Conservation (phyloP, 2,329 filamentous ascomycete genomes). For the Colletotrichum falcatum region DNA sequence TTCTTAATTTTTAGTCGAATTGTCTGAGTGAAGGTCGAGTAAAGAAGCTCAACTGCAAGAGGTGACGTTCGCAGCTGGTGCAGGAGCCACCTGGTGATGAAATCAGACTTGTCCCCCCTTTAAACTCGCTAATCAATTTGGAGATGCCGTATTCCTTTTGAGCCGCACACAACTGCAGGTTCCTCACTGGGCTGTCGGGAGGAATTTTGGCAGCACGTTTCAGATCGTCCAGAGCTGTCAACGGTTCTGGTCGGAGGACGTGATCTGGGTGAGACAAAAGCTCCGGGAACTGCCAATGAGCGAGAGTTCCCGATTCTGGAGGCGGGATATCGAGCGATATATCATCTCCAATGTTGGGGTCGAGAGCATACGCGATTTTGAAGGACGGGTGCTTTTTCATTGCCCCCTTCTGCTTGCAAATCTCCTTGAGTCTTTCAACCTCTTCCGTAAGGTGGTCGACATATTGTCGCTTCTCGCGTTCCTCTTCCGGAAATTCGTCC, state of each 20-base stretch:
- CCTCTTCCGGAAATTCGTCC: conserved; percentile 54
- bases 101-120: conserved; percentile 57
- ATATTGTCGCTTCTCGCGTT: conserved; percentile 49
- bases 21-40: conserved; percentile 52
- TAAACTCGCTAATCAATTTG: conserved; percentile 53
- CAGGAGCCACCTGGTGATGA: conserved; percentile 65
- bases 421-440: conserved; percentile 51
- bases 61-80: conserved; percentile 62
- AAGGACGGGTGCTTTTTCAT: conserved; percentile 58
- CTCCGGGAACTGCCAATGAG: conserved; percentile 57
- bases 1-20: conserved; percentile 50
- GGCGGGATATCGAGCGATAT: conserved; percentile 53
- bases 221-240: conserved; percentile 57
- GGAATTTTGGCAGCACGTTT: conserved; percentile 54
- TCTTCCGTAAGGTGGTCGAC: conserved; percentile 51
- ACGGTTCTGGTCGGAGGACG: conserved; percentile 53
- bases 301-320: conserved; percentile 48
- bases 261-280: conserved; percentile 64
- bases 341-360: conserved; percentile 55
- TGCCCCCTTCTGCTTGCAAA: conserved; percentile 56
- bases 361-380: conserved; percentile 54
- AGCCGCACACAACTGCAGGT: conserved; percentile 53
- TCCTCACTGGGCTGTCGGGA: conserved; percentile 50
- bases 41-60: conserved; percentile 58
- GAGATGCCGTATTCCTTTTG: conserved; percentile 63